Evolutionary conservation across 495 filamentous ascomycete species (phyloP), one percentile per base, ranked within the genome.

Genomic region (Pseudoneurospora amorphoporcata): DNA sequence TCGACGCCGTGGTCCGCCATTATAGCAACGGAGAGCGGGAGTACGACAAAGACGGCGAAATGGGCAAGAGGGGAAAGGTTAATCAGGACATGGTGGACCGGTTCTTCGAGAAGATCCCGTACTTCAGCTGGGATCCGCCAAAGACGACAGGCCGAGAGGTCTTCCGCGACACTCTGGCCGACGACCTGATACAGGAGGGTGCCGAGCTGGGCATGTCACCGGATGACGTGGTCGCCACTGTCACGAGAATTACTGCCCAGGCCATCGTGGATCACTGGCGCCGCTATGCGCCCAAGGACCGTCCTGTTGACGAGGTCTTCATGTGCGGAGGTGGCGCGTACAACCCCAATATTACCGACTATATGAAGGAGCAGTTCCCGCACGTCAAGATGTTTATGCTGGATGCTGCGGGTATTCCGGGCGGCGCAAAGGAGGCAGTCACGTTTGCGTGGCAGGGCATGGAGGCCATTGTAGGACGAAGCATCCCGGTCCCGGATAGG

Each of bases 81-180:
- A 78, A 86, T 74, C 84, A 89, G 69, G 81, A 82, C 35, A 80
- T 88, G 17, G 87, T 88, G 17, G 84, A 88, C 71, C 81, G 84
- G 9, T 87, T 88, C 79, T 75, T 88, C 68, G 42, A 61, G 10
- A 70, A 72, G 16, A 81, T 85, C 75, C 75, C 80, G 4, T 89
- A 87, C 77, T 87, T 88, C 72, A 74, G 73, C 8, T 76, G 82
- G 5, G 80, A 85, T 1, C 84, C 84, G 17, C 86, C 87, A 32
- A 88, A 88, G 76, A 89, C 87, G 0, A 89, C 87, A 0, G 86
- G 87, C 5, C 84, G 87, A 10, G 87, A 88, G 72, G 84, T 87
- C 1, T 89, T 88, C 81, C 81, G 86, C 12, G 87, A 89, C 65
- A 85, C 84, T 0, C 72, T 86, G 6, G 85, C 85, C 0, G 78